phyloP scores from a whole-genome alignment of 139 green algal genomes.

The Closterium sp. region DNA sequence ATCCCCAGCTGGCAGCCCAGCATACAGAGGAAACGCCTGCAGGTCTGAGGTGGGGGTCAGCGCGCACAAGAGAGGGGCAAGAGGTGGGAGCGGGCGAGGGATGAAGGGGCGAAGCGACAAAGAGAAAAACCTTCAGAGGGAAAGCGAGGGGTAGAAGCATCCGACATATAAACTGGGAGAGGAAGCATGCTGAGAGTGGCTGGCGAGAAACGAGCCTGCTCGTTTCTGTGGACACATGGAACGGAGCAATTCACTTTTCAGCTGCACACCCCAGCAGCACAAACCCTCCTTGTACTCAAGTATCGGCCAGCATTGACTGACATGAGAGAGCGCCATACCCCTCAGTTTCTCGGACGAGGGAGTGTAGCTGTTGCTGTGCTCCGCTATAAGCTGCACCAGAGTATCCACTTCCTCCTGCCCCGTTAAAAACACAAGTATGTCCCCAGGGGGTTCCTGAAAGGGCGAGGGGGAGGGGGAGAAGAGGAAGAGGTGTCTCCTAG shows the following conservation, averaged over 20 bases:
- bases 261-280: too few species aligned
- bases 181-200: background rate
- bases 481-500: too few species aligned
- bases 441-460: conserved; percentile 70
- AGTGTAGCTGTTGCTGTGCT: conserved; percentile 52
- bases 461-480: background rate
- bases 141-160: background rate
- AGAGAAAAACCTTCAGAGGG: background rate
- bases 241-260: too few species aligned
- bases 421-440: conserved; percentile 95
- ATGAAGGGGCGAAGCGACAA: too few species aligned
- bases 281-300: too few species aligned
- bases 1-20: background rate
- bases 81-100: background rate
- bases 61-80: background rate
- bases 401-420: conserved; percentile 83
- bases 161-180: too few species aligned
- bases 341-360: background rate
- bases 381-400: conserved; percentile 73
- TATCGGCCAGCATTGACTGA: too few species aligned
- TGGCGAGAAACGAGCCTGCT: too few species aligned
- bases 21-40: background rate
- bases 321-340: too few species aligned
- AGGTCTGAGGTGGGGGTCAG: background rate
- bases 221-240: too few species aligned